Evolutionary conservation across 169 alveolate species (phyloP), one percentile per base, ranked within the genome.

Genomic region (Cryptosporidium viatorum): DNA sequence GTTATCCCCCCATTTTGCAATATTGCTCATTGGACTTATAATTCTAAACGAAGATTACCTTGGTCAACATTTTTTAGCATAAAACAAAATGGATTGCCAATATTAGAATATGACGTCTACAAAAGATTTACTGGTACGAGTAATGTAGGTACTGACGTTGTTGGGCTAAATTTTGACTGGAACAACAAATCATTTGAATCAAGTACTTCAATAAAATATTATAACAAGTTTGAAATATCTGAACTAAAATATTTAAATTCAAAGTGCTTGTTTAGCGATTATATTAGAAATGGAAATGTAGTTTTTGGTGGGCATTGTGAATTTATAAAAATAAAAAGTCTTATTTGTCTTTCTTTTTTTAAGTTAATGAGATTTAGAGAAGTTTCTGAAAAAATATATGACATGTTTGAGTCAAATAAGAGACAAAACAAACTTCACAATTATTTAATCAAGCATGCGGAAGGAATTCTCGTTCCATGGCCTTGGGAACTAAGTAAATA

Each of bases 381-480:
- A 48, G 50, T 80, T 41, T 59, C 89, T 16, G 68, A 62, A 16
- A 35, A 58, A 73, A 33, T 73, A 26, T 58, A 35, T 14, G 33
- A 73, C 26, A 14, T 73, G n/a, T 37, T 52, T 5, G 55, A n/a
- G 18, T 59, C 37, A 6, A 73, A 37, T 9, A 45, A 35, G 21
- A 29, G 21, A 23, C 8, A 37, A 12, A 35, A 21, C 1, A 55
- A 23, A n/a, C 35, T 73, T 4, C 84, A 70, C 6, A 23, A n/a
- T 18, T 41, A 59, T 29, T 41, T 80, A 67, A 39, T 80, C 23
- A 80, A 80, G 59, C 68, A 62, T 62, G 69, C 74, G 62, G 89
- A 80, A 35, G 67, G 67, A 23, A 80, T 80, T 33, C 62, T 80
- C 26, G 89, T 80, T 80, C 65, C 89, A 23, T 80, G 89, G 89